Base-by-base conservation (phyloP, 352 stramenopile species). In the Pythium rhizo-oryzae region DNA sequence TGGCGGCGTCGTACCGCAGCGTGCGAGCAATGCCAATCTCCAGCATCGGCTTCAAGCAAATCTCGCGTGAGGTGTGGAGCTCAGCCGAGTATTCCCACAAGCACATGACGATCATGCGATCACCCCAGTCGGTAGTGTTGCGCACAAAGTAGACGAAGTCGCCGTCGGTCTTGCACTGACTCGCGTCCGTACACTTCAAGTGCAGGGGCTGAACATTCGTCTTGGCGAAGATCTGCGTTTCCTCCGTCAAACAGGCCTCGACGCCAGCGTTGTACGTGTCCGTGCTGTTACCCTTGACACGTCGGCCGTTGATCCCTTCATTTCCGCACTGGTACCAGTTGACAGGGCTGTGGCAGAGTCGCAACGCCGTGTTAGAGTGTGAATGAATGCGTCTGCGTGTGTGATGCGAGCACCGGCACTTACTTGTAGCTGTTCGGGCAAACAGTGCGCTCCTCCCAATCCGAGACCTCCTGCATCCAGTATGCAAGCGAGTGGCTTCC, bases 241-340 rank as follows among this genome's bases (percentile, higher is more conserved):
- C 80, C 1, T 91, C 74, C 11, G 76, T 81, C 4, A 92, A 67
- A 49, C 84, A 94, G 11, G 75, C 78, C 28, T 86, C 54, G 23
- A 92, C 56, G 21, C 74, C 74, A n/a, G 81, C 72, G 41, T 91
- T 86, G 59, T 79, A 91, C 19, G 77, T 65, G 12, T 72, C 58
- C 0, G 65, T 81, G 16, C 67, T 59, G 57, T 89, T 82, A 39
- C 46, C 59, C 11, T 52, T 44, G 0, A 9, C 52, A 33, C 76
- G 63, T 23, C 69, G 59, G 15, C 62, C 69, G 33, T 71, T 77
- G 60, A 87, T 80, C 9, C 77, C 80, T 71, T 81, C 74, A 51
- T 91, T 90, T 8, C 81, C 82, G 28, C 86, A 94, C 35, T 92
- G 84, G 62, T 94, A 92, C 86, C 82, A 94, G 71, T 91, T 92